Evolutionary conservation across 306 rosid species (phyloP).

Genomic region (Delonix regia): DNA sequence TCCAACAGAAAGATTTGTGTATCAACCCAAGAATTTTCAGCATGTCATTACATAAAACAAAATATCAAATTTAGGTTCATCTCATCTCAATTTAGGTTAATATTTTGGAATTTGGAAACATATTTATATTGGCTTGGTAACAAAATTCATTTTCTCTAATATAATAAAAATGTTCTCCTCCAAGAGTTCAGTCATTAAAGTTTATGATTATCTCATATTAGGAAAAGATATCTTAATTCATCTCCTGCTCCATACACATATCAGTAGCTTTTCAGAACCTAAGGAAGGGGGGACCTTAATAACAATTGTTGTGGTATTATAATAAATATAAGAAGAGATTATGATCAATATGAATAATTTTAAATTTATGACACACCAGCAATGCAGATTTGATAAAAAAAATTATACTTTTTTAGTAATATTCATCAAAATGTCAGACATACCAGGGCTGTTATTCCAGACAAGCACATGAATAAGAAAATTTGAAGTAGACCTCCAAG

Average conservation of each 20-base stretch:
- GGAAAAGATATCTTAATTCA: conserved; percentile 15
- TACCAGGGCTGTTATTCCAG: conserved; percentile 91
- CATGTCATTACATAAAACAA: conserved; percentile 22
- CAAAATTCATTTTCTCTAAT: background rate
- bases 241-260: conserved; percentile 24
- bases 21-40: conserved; percentile 15
- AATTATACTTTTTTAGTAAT: background rate
- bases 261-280: conserved; percentile 20
- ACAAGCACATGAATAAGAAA: conserved; percentile 87
- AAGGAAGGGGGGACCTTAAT: background rate
- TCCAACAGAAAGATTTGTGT: background rate
- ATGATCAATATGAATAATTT: background rate
- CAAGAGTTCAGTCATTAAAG: conserved; percentile 24
- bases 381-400: background rate
- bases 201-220: background rate
- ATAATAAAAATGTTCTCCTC: conserved; percentile 7
- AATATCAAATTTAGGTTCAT: conserved; percentile 24
- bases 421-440: conserved; percentile 30
- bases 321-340: background rate
- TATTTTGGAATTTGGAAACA: conserved; percentile 13
- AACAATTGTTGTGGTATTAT: background rate
- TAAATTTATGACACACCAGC: background rate
- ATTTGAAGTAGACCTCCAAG: conserved; percentile 96
- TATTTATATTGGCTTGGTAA: conserved; percentile 20
- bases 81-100: conserved; percentile 16